Percentiles rank a stretch among this genome's conserved stretches.
Conservation (phyloP, 768 basidiomycete genomes). For the Amanita muscaria region DNA sequence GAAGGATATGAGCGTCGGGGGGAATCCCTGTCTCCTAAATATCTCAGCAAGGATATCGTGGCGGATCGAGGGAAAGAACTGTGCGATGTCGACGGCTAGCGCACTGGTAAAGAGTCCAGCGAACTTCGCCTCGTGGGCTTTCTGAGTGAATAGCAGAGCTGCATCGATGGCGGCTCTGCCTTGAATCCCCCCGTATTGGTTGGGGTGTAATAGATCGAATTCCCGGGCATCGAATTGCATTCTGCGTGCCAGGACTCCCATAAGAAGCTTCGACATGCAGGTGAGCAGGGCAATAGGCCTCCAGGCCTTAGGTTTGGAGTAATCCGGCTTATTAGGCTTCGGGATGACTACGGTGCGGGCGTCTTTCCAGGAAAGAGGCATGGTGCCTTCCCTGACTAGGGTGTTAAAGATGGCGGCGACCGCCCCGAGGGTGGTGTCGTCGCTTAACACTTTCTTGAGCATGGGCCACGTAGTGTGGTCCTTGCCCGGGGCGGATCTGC, state of each 20-base stretch:
- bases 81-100: neutral
- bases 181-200: constrained; percentile 3
- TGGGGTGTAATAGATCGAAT: neutral
- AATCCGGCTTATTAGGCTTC: constrained; percentile 3
- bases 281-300: constrained; percentile 5
- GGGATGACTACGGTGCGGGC: neutral
- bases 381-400: neutral
- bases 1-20: neutral
- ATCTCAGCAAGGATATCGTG: neutral
- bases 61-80: neutral
- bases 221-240: constrained; percentile 1
- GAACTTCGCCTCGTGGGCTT: neutral
- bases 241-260: constrained; percentile 2
- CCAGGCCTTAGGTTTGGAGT: neutral
- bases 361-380: neutral
- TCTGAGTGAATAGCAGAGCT: neutral
- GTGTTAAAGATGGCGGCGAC: neutral
- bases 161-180: constrained; percentile 1
- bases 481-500: too few species aligned
- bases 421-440: too few species aligned
- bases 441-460: too few species aligned
- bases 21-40: neutral
- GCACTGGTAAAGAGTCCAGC: neutral
- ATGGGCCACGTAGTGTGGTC: too few species aligned
- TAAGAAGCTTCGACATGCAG: constrained; percentile 3